Evolutionary conservation across 108 stramenopile genomes (phyloP).

Genomic region (Skeletonema tropicum): DNA sequence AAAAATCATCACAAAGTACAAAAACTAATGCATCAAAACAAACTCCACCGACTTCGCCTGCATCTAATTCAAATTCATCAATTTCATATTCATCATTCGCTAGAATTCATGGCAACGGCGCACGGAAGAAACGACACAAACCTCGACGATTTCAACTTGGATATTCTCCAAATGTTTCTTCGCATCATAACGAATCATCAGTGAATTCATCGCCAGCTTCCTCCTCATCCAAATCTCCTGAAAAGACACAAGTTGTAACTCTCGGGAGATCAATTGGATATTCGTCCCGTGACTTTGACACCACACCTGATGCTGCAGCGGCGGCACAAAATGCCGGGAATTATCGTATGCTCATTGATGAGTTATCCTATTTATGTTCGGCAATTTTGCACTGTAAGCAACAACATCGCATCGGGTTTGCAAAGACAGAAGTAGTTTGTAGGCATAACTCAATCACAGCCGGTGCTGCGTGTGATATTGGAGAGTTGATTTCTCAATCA

Average conservation of each 20-base stretch:
- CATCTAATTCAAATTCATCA: slow-evolving; percentile 8
- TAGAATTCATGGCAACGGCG: slow-evolving; percentile 17
- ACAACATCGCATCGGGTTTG: slow-evolving; percentile 3
- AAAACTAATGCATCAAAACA: neutral
- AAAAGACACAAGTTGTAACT: slow-evolving; percentile 1
- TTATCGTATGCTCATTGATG: slow-evolving; percentile 75
- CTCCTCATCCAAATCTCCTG: neutral
- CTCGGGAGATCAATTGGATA: neutral
- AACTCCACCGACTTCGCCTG: neutral
- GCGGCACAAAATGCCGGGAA: slow-evolving; percentile 72
- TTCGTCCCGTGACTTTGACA: neutral
- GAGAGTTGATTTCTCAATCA: slow-evolving; percentile 45
- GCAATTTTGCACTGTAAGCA: slow-evolving; percentile 49
- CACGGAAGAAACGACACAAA: slow-evolving; percentile 21
- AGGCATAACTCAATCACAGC: slow-evolving; percentile 37
- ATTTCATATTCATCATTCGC: slow-evolving; percentile 5
- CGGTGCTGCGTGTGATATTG: slow-evolving; percentile 56
- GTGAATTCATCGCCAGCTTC: slow-evolving; percentile 5
- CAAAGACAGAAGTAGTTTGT: slow-evolving; percentile 19
- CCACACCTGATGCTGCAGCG: slow-evolving; percentile 19
- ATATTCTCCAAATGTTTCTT: neutral
- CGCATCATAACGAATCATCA: slow-evolving; percentile 4
- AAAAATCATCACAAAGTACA: neutral
- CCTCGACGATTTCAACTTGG: slow-evolving; percentile 6
- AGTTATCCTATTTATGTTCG: slow-evolving; percentile 69